Evolutionary conservation across 805 yeast genomes (phyloP).

Genomic region (Ogataea methanolica): DNA sequence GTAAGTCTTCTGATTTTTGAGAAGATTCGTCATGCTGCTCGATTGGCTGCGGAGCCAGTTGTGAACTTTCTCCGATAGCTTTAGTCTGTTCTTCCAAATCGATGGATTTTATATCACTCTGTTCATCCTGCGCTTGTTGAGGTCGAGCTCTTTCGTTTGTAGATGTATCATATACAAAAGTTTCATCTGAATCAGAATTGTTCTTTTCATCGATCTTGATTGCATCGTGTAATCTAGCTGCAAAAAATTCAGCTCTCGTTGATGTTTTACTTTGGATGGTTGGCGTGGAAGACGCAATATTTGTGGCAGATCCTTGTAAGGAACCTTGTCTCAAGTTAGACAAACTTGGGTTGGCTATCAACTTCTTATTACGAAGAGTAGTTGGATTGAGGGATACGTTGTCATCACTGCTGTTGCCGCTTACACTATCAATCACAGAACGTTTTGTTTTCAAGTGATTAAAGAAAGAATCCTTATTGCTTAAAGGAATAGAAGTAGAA

Average conservation of each 20-base stretch:
- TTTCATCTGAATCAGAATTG: conserved; percentile 81
- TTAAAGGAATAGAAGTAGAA: not conserved
- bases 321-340: conserved; percentile 22
- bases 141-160: conserved; percentile 6
- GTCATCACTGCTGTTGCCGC: conserved; percentile 9
- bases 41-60: too few species aligned
- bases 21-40: too few species aligned
- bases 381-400: conserved; percentile 1
- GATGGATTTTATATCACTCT: not conserved
- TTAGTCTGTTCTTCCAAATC: not conserved
- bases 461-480: conserved; percentile 13
- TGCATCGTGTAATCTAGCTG: conserved; percentile 91
- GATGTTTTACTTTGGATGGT: conserved; percentile 43
- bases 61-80: conserved; percentile 5
- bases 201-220: conserved; percentile 78
- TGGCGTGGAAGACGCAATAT: conserved; percentile 23
- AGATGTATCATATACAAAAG: conserved; percentile 83
- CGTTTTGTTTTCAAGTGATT: conserved; percentile 21
- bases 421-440: conserved; percentile 12
- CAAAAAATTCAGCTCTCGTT: conserved; percentile 87
- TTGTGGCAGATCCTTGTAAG: conserved; percentile 14
- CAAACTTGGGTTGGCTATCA: conserved; percentile 20
- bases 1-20: not conserved
- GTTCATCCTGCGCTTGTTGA: not conserved
- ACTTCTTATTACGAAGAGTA: conserved; percentile 10